A percentile compares a stretch with the other conserved stretches of the same genome.
These are phyloP conservation scores for Schoenoplectus triqueter DNA, from an alignment of 202 grass and related monocot genomes.

Conservation along the genomic window DNA sequence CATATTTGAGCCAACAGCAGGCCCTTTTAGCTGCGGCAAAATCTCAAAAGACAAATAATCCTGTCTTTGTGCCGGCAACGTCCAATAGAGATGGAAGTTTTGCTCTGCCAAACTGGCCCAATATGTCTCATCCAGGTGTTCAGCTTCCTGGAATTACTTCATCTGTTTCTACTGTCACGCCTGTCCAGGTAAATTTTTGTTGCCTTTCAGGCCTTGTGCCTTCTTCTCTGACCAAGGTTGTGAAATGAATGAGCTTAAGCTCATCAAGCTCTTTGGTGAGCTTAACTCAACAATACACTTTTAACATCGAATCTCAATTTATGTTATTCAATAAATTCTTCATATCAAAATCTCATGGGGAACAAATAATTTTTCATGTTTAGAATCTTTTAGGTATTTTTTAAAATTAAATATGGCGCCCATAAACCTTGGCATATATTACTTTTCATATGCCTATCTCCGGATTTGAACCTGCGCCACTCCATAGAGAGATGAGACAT, in stretches of 20 bases:
- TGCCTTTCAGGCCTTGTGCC: neutral
- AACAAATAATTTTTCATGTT: too few relatives aligned
- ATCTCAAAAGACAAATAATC: constrained; percentile 60
- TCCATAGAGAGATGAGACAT: too few relatives aligned
- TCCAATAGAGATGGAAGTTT: constrained; percentile 49
- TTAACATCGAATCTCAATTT: too few relatives aligned
- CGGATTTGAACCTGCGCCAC: too few relatives aligned
- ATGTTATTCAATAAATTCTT: too few relatives aligned
- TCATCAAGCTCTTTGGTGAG: too few relatives aligned
- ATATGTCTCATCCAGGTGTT: constrained; percentile 63
- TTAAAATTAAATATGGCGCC: too few relatives aligned
- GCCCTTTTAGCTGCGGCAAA: constrained; percentile 80
- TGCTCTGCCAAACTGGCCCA: constrained; percentile 69
- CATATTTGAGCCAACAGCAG: constrained; percentile 89
- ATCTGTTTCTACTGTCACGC: constrained; percentile 51
- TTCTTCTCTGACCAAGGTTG: constrained; percentile 15
- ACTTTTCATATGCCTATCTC: too few relatives aligned
- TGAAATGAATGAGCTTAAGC: neutral
- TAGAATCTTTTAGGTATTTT: too few relatives aligned
- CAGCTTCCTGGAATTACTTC: constrained; percentile 42
- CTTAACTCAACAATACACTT: too few relatives aligned
- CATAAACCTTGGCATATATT: too few relatives aligned
- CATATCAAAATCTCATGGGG: too few relatives aligned
- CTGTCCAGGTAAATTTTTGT: constrained; percentile 31
- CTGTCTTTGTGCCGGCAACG: constrained; percentile 48